These are phyloP conservation scores for Crepidotus variabilis DNA, from an alignment of 768 basidiomycete species.

Conservation along the genomic window DNA sequence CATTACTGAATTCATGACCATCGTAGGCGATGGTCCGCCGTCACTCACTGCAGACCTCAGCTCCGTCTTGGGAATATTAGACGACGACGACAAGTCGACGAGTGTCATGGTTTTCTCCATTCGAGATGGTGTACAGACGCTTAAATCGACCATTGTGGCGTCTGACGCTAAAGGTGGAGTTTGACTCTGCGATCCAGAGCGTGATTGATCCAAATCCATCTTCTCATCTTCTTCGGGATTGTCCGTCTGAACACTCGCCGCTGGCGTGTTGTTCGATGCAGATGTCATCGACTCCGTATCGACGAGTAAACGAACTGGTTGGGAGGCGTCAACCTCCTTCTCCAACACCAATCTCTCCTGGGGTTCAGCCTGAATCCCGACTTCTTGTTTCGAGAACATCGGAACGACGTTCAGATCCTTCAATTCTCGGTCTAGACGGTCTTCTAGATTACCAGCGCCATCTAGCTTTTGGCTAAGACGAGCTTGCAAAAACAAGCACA, in stretches of 20 bases:
- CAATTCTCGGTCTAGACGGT: background rate
- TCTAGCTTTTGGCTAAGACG: background rate
- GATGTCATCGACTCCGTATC: background rate
- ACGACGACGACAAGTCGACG: background rate
- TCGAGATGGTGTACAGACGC: background rate
- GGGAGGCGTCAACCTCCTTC: background rate
- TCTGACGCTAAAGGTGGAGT: background rate
- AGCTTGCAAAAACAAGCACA: background rate
- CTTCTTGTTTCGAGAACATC: background rate
- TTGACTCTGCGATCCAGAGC: background rate
- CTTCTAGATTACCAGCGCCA: background rate
- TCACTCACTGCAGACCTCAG: background rate
- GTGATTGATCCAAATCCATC: background rate
- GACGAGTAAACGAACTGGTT: background rate
- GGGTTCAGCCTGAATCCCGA: background rate
- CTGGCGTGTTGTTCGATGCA: background rate
- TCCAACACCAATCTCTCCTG: background rate
- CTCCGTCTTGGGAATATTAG: background rate
- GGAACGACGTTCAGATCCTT: background rate
- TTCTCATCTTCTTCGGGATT: background rate
- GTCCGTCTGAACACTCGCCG: background rate
- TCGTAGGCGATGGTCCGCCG: background rate
- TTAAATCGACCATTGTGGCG: constrained; percentile 5
- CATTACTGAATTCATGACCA: constrained; percentile 9
- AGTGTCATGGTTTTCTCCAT: background rate